phyloP scores from a whole-genome alignment of 331 rosid species.

The Arachis monticola region DNA sequence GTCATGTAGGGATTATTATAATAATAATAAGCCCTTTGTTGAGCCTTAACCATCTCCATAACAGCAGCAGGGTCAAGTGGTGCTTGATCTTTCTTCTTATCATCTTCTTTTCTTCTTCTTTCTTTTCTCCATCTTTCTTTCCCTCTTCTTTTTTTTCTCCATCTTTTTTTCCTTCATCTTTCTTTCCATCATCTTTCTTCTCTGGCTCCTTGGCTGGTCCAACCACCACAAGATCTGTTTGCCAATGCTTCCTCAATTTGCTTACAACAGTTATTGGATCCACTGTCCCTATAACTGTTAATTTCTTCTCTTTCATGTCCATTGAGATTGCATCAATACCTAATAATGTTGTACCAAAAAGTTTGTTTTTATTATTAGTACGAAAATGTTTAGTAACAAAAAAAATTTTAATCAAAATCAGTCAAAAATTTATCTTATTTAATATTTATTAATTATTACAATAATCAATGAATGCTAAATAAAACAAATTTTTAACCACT shows the following conservation, averaged over 20 bases:
- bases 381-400: too few species aligned
- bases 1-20: conserved; percentile 71
- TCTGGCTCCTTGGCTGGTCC: conserved; percentile 81
- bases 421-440: too few species aligned
- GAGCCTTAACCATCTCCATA: conserved; percentile 68
- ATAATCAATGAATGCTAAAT: too few species aligned
- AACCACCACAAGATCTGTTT: conserved; percentile 64
- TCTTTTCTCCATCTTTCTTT: conserved; percentile 69
- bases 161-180: conserved; percentile 83
- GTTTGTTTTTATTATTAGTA: not conserved
- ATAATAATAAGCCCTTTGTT: conserved; percentile 64
- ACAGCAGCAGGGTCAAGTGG: conserved; percentile 54
- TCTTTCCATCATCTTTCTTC: conserved; percentile 80
- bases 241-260: conserved; percentile 83
- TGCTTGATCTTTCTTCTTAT: conserved; percentile 54
- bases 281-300: conserved; percentile 85
- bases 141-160: conserved; percentile 68
- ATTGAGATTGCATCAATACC: conserved; percentile 91
- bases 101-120: conserved; percentile 59
- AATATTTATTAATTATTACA: too few species aligned
- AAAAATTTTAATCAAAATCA: too few species aligned
- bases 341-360: conserved; percentile 30
- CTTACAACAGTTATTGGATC: conserved; percentile 84
- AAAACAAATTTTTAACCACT: too few species aligned
- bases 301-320: conserved; percentile 87